Evolutionary conservation across 805 yeast species (phyloP), one percentile per base, ranked within the genome.

Genomic region (Danielia reshetovae): DNA sequence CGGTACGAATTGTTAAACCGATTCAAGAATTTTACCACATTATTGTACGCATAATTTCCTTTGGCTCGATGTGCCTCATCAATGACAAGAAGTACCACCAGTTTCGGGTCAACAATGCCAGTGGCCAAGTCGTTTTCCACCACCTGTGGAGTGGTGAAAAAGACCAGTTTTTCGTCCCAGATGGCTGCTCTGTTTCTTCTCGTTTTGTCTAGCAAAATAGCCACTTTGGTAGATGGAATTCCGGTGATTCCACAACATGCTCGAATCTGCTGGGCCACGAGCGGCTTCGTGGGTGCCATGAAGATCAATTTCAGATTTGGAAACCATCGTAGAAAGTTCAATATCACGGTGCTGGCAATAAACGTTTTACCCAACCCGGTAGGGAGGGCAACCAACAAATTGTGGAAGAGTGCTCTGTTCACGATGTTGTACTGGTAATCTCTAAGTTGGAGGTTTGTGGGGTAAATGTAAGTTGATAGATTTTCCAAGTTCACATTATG

Each of bases 351-450:
- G 24, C 94, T 80, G 2, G 98, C 97, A 52, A 93, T 88, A 45
- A 93, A 87, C 0, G 99, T 93, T 61, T 93, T 93, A 25, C 99
- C 99, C 56, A 89, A 68, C 46, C 99, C 99, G 0, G 99, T 93
- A 1, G 99, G 99, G 11, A 93, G 74, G 0, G 97, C 95, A 53
- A 95, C 90, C 16, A 93, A 64, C 3, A 82, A 55, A 52, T 93
- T 93, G 42, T 79, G 69, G 49, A 74, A 78, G 24, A 93, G 63
- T 0, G 96, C 81, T 38, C 77, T 74, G 29, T 69, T 65, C 3
- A 88, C 86, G 36, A 93, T 88, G 45, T 81, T 80, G 52, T 70
- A 79, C 60, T 93, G 99, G 55, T 94, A 93, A 40, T 87, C 95
- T 54, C 99, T 75, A 0, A 82, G 68, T 40, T 85, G 84, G 43